Evolutionary conservation across 148 eudicot species (phyloP), one percentile per base, ranked within the genome.

Genomic region (Nyssa sinensis): DNA sequence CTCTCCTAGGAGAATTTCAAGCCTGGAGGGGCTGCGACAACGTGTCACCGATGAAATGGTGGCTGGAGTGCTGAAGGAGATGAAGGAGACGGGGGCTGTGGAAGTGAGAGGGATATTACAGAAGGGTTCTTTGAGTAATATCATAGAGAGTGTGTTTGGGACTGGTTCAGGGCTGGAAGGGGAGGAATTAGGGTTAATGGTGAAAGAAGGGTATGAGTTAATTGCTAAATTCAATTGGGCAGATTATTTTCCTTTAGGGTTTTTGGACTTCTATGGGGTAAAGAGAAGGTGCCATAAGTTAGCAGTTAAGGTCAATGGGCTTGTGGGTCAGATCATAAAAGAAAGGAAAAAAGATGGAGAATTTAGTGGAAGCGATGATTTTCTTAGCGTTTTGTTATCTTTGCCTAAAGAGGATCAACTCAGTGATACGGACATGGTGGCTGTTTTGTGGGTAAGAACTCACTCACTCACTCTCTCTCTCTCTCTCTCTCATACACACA

Each of bases 121-220:
- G 30, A 74, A 71, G 69, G 88, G 85, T 44, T 84, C 97, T 71
- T 74, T 91, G 75, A 77, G 77, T 62, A 88, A 88, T 75, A 83
- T 91, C 69, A 30, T 89, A 17, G 91, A 88, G 77, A 91, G 85
- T 83, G 93, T 91, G 65, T 91, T 89, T 74, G 93, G 97, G 78
- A 75, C 77, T 74, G 28, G 78, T 59, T 79, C 84, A 44, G 85
- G 86, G 37, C 74, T 44, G 31, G 70, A 74, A n/a, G 89, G 74
- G 64, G 86, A 86, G 67, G 71, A 82, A 63, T 71, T 91, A 32
- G 89, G 88, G 3, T 68, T 79, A 49, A 83, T 89, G 91, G 91
- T 91, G 0, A 79, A 86, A 32, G 91, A 91, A 86, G 97, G 97
- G 49, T 91, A 91, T 80, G 97, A 87, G 67, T 67, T 91, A 31